A percentile compares a stretch with the other conserved stretches of the same genome.
phyloP scores from a whole-genome alignment of 495 filamentous ascomycete species.

The Xylaria grammica region DNA sequence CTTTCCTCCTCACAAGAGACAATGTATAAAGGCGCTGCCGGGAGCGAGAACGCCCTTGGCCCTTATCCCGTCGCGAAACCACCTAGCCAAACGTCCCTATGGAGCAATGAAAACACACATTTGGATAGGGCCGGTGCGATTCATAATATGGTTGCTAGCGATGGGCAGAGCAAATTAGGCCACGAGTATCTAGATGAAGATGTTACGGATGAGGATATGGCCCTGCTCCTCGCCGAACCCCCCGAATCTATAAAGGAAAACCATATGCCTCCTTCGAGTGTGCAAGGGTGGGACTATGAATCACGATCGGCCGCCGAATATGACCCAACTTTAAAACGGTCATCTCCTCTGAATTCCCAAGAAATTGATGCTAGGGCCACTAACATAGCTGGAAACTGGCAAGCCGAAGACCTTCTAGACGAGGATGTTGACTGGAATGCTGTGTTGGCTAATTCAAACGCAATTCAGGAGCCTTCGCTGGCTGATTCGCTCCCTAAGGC shows the following conservation, averaged over 20 bases:
- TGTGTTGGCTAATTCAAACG: slow-evolving; percentile 30
- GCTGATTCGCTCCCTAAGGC: background rate
- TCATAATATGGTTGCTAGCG: background rate
- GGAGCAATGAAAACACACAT: background rate
- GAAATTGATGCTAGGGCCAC: background rate
- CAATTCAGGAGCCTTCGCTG: slow-evolving; percentile 13
- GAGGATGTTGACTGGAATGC: slow-evolving; percentile 44
- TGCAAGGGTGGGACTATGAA: slow-evolving; percentile 34
- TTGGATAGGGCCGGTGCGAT: background rate
- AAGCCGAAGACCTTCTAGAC: slow-evolving; percentile 38
- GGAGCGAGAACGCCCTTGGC: background rate
- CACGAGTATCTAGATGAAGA: slow-evolving; percentile 32
- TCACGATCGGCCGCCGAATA: slow-evolving; percentile 36
- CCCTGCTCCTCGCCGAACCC: slow-evolving; percentile 20
- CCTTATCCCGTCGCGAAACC: background rate
- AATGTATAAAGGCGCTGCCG: background rate
- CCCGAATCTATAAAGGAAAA: slow-evolving; percentile 23
- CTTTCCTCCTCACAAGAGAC: background rate
- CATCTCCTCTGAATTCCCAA: slow-evolving; percentile 23
- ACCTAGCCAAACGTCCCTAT: background rate
- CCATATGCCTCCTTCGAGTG: slow-evolving; percentile 37
- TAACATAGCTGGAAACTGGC: background rate
- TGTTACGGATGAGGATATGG: slow-evolving; percentile 20
- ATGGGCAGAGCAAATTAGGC: background rate
- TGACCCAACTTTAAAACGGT: slow-evolving; percentile 32